Evolutionary conservation across 2,329 filamentous ascomycete species (phyloP).

Genomic region (Periglandula ipomoeae): DNA sequence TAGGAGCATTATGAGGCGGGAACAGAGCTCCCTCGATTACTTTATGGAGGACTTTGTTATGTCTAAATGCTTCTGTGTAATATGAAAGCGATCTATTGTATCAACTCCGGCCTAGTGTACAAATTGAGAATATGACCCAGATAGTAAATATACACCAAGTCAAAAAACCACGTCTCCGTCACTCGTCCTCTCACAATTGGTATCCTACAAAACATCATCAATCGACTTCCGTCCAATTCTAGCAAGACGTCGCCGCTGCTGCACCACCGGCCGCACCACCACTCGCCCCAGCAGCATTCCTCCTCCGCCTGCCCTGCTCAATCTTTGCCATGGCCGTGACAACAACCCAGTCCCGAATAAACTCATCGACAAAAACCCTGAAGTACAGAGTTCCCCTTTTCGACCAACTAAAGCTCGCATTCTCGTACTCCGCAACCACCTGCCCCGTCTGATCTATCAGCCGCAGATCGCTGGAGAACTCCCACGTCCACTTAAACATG

Average conservation of each 20-base stretch:
- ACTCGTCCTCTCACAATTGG: not conserved
- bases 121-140: not conserved
- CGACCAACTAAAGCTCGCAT: not conserved
- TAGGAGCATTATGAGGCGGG: slow-evolving; percentile 9
- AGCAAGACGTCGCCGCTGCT: not conserved
- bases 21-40: not conserved
- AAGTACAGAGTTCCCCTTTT: not conserved
- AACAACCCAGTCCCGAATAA: not conserved
- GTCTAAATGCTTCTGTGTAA: not conserved
- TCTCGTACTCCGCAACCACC: not conserved
- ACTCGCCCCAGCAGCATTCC: not conserved
- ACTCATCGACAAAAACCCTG: not conserved
- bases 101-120: not conserved
- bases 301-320: not conserved
- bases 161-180: not conserved
- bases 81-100: not conserved
- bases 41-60: not conserved
- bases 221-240: too few species aligned
- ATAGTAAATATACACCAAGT: not conserved
- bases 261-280: not conserved
- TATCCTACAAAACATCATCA: not conserved
- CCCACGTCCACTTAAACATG: not conserved
- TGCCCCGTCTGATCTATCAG: not conserved
- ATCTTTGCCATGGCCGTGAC: not conserved
- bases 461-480: not conserved